Conservation (phyloP, 768 basidiomycete species). For the Mycena crocata region DNA sequence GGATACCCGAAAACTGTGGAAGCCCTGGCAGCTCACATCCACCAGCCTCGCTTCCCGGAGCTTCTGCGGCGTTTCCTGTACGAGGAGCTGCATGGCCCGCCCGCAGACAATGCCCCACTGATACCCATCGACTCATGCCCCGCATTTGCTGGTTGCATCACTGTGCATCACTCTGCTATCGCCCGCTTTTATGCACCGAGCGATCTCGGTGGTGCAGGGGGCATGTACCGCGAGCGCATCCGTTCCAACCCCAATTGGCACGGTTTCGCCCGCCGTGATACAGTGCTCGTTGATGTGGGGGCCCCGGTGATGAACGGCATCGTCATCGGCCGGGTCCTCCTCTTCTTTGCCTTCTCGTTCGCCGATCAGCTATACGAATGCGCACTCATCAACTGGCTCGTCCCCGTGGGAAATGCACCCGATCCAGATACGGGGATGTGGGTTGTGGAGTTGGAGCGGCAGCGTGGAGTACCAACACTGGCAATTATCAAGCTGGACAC, state of each 20-base stretch:
- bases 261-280: constrained; percentile 37
- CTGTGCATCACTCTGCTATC: constrained; percentile 8
- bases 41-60: background rate
- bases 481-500: constrained; percentile 40
- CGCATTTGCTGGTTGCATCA: background rate
- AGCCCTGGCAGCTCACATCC: background rate
- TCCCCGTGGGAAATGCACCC: constrained; percentile 15
- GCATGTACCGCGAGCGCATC: constrained; percentile 44
- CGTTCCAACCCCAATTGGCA: constrained; percentile 40
- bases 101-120: background rate
- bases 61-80: background rate
- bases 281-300: constrained; percentile 41
- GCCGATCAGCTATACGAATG: constrained; percentile 24
- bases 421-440: constrained; percentile 49
- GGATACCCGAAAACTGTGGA: background rate
- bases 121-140: background rate
- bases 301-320: constrained; percentile 42
- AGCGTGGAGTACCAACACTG: background rate
- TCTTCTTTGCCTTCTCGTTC: constrained; percentile 46
- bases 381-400: constrained; percentile 46
- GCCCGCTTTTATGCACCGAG: constrained; percentile 16
- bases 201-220: constrained; percentile 8
- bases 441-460: constrained; percentile 40
- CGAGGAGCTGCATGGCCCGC: background rate
- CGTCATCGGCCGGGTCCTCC: constrained; percentile 38